A percentile compares a stretch with the other conserved stretches of the same genome.
Conservation (phyloP, 805 yeast genomes). For the Sungouiella blattae region DNA sequence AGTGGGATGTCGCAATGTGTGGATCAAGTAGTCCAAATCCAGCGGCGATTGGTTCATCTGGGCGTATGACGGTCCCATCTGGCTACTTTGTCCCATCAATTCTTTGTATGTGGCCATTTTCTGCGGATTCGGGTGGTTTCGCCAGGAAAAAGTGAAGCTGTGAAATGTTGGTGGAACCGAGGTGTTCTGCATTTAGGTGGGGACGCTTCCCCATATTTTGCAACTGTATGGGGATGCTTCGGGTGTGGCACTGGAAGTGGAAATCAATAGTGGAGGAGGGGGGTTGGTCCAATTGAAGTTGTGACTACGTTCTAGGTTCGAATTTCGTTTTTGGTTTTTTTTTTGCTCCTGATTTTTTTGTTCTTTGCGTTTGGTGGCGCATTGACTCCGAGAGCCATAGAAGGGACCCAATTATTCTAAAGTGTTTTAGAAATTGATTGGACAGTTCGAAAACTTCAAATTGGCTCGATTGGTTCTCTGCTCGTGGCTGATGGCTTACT, state of each 20-base stretch:
- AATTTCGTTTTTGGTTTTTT: not conserved
- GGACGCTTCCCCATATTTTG: not conserved
- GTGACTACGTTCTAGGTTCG: not conserved
- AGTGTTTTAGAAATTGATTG: no score
- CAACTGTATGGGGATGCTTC: not conserved
- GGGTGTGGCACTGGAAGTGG: no score
- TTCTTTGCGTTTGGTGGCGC: not conserved
- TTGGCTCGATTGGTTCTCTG: no score
- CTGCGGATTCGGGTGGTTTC: no score
- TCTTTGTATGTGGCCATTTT: not conserved
- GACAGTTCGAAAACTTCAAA: no score
- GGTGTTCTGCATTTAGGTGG: not conserved
- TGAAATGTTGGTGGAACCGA: conserved; percentile 28
- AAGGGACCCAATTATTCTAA: no score
- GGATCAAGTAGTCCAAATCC: conserved; percentile 46
- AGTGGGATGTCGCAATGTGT: conserved; percentile 42
- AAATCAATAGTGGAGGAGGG: not conserved
- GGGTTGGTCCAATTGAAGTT: not conserved
- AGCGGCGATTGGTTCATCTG: conserved; percentile 21
- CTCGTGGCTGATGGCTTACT: no score
- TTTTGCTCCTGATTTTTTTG: no score
- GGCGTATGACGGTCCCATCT: not conserved
- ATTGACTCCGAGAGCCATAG: no score
- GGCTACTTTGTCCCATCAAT: not conserved
- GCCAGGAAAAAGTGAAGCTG: conserved; percentile 33